Evolutionary conservation across 2,329 filamentous ascomycete genomes (phyloP), one percentile per base, ranked within the genome.

Genomic region (Akanthomyces uredinophilus): DNA sequence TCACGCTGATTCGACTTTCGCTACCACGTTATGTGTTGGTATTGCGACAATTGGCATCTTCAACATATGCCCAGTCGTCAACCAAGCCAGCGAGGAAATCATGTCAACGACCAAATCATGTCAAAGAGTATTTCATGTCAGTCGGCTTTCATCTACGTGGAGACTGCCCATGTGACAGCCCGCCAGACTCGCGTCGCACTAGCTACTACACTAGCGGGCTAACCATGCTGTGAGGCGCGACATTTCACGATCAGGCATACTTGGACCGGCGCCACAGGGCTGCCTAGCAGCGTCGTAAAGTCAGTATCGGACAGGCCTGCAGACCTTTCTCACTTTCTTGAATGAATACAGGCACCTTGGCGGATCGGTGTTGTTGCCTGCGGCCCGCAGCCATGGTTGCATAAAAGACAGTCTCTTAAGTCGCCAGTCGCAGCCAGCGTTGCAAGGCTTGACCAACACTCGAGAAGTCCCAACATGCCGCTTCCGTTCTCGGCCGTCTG

Each of bases 401-500:
- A 52, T 52, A 35, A 51, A 51, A 60, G 27, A 35, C 13, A 44
- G 5, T n/a, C 29, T 35, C 3, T 5, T 11, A 32, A n/a, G n/a
- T n/a, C n/a, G 32, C 35, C 27, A 13, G 18, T 35, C 41, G 53
- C 51, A 53, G 14, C 10, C 22, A 22, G 44, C 22, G 20, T n/a
- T 8, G 32, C 41, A 20, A 27, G 27, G 20, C 16, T 29, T 10
- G 20, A 24, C 44, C 22, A 47, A 47, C 8, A 2, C 11, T 5
- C n/a, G 44, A 4, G 8, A 24, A 47, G 37, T 2, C 32, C 52
- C 32, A 61, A 39, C 16, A 67, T 67, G 66, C 80, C 86, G 22
- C 80, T 92, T 66, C 79, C 79, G 1, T 96, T 95, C 73, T 76
- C 80, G n/a, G 79, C 83, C 64, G 77, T 96, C 51, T 94, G 90